Evolutionary conservation across 208 protist genomes (phyloP).

Genomic region (Wallacemonas sp.): DNA sequence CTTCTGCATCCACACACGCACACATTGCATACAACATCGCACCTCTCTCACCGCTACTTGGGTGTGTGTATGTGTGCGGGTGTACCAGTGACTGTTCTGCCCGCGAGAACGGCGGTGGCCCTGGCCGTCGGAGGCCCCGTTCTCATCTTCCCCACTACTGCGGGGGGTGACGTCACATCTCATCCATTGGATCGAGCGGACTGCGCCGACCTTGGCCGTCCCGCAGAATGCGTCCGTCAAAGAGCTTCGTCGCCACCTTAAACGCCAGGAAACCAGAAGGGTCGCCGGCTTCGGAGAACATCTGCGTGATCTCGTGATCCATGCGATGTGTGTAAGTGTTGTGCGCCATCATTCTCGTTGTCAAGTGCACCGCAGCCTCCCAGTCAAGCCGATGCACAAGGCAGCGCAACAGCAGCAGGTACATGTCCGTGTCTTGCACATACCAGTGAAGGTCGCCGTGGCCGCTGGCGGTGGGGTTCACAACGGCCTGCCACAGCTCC

Average conservation of each 20-base stretch:
- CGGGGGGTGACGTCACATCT: background rate
- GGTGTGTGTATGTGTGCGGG: no score
- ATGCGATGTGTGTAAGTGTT: conserved; percentile 81
- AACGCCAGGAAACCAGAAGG: conserved; percentile 80
- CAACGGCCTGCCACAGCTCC: conserved; percentile 68
- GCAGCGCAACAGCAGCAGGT: conserved; percentile 69
- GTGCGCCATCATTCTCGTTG: conserved; percentile 64
- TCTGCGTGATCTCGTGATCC: conserved; percentile 76
- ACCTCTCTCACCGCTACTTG: no score
- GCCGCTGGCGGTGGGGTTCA: conserved; percentile 60
- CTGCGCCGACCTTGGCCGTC: conserved; percentile 66
- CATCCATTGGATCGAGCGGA: conserved; percentile 24
- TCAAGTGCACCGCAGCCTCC: conserved; percentile 82
- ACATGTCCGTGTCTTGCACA: conserved; percentile 83
- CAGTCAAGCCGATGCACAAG: conserved; percentile 85
- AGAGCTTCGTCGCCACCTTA: conserved; percentile 87
- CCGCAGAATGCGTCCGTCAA: conserved; percentile 82
- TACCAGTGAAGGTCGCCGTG: conserved; percentile 65
- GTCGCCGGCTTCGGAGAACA: conserved; percentile 86
- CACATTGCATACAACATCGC: no score
- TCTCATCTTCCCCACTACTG: background rate
- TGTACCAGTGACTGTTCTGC: no score
- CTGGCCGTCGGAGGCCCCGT: background rate
- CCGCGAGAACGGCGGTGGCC: background rate
- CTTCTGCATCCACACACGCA: no score